Evolutionary conservation across 768 basidiomycete species (phyloP).

Genomic region (Asterophora lycoperdoides): DNA sequence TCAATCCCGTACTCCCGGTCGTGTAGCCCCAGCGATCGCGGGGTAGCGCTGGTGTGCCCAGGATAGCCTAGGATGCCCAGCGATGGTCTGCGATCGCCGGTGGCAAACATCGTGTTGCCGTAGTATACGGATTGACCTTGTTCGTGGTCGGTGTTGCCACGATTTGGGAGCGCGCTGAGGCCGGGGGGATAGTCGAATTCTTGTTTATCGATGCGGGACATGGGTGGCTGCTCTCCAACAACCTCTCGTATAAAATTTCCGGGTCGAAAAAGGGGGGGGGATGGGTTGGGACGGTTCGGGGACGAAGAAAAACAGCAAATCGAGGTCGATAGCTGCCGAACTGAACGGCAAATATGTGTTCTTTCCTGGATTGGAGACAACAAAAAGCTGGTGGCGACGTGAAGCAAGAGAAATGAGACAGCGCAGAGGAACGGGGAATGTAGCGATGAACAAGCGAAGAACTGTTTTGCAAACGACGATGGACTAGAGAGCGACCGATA

Average conservation of each 20-base stretch:
- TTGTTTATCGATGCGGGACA: constrained; percentile 42
- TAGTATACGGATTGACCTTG: constrained; percentile 19
- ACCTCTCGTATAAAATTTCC: constrained; percentile 3
- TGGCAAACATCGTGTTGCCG: constrained; percentile 15
- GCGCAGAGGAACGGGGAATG: constrained; percentile 16
- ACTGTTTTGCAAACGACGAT: constrained; percentile 34
- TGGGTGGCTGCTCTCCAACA: constrained; percentile 13
- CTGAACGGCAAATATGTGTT: constrained; percentile 12
- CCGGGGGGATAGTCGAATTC: constrained; percentile 38
- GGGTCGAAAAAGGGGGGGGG: constrained; percentile 15
- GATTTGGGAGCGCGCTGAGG: constrained; percentile 22
- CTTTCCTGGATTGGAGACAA: constrained; percentile 14
- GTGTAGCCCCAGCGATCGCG: constrained; percentile 25
- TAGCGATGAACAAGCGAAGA: constrained; percentile 30
- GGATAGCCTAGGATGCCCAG: constrained; percentile 14
- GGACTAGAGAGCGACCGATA: constrained; percentile 35
- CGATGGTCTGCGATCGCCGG: constrained; percentile 31
- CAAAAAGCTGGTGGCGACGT: constrained; percentile 14
- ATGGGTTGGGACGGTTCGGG: constrained; percentile 19
- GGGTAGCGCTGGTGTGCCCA: constrained; percentile 16
- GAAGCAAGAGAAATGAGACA: constrained; percentile 18
- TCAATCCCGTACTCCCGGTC: constrained; percentile 30
- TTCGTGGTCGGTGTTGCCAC: constrained; percentile 19
- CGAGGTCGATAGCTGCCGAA: constrained; percentile 6
- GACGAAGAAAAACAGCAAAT: constrained; percentile 9